A percentile compares a stretch with the other conserved stretches of the same genome.
phyloP scores from a whole-genome alignment of 495 filamentous ascomycete species.

The Sphaerosporella brunnea region DNA sequence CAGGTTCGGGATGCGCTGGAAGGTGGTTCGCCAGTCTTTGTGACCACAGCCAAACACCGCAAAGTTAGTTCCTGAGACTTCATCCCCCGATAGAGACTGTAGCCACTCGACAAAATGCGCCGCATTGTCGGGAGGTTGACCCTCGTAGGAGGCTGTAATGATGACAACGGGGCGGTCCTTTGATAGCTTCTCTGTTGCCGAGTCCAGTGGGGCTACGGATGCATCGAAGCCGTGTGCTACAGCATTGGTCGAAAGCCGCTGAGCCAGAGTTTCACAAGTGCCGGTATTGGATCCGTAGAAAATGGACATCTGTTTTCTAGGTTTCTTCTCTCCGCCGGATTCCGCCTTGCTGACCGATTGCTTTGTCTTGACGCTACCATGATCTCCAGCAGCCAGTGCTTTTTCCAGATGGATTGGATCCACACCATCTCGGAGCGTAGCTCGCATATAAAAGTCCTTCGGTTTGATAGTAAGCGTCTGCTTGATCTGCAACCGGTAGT shows the following conservation, averaged over 20 bases:
- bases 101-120: slow-evolving; percentile 52
- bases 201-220: slow-evolving; percentile 40
- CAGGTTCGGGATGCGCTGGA: slow-evolving; percentile 51
- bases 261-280: slow-evolving; percentile 54
- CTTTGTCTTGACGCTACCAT: slow-evolving; percentile 12
- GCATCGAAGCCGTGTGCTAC: slow-evolving; percentile 40
- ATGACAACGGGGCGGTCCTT: slow-evolving; percentile 45
- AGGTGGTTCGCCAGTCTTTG: slow-evolving; percentile 51
- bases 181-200: slow-evolving; percentile 43
- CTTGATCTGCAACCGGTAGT: slow-evolving; percentile 47
- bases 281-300: slow-evolving; percentile 59
- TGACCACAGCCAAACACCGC: slow-evolving; percentile 50
- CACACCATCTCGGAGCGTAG: slow-evolving; percentile 39
- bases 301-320: slow-evolving; percentile 39
- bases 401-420: slow-evolving; percentile 41
- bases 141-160: slow-evolving; percentile 57
- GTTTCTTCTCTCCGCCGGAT: slow-evolving; percentile 3
- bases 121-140: slow-evolving; percentile 58
- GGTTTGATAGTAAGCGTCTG: slow-evolving; percentile 65
- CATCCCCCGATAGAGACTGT: slow-evolving; percentile 33
- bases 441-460: slow-evolving; percentile 51
- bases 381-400: slow-evolving; percentile 32
- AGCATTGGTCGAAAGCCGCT: slow-evolving; percentile 43
- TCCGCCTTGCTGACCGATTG: slow-evolving; percentile 8
- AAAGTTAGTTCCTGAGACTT: slow-evolving; percentile 39